These are phyloP conservation scores for Ophiosphaerella herpotricha DNA, from an alignment of 2,329 filamentous ascomycete genomes.

Conservation along the genomic window DNA sequence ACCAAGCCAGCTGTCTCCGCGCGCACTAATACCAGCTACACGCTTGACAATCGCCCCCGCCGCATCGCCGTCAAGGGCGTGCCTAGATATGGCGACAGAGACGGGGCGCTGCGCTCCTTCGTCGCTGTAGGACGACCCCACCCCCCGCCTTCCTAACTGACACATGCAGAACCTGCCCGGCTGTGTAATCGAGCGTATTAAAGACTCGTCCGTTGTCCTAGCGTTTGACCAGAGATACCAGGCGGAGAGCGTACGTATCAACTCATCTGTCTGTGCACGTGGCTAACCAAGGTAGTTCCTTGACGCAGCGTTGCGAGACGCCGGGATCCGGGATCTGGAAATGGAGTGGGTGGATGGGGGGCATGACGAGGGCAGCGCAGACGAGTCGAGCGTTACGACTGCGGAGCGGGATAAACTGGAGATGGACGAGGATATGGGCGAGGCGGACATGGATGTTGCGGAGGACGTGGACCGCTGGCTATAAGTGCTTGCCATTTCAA, in stretches of 20 bases:
- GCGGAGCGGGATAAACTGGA: conserved; percentile 9
- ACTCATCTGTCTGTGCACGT: not conserved
- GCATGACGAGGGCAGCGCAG: conserved; percentile 12
- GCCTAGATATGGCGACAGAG: conserved; percentile 66
- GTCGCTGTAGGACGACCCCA: conserved; percentile 55
- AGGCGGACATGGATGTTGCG: conserved; percentile 39
- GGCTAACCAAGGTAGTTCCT: conserved; percentile 47
- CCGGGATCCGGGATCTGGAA: too few relatives aligned
- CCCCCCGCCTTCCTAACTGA: not conserved
- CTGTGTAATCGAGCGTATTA: too few relatives aligned
- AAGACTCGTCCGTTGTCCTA: conserved; percentile 36
- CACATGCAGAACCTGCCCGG: conserved; percentile 31
- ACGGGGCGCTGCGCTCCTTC: conserved; percentile 73
- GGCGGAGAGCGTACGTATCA: conserved; percentile 61
- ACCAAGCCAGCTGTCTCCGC: too few relatives aligned
- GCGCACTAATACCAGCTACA: conserved; percentile 49
- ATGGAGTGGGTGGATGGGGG: too few relatives aligned
- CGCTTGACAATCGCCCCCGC: conserved; percentile 76
- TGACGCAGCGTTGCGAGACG: conserved; percentile 56
- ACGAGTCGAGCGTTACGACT: conserved; percentile 18
- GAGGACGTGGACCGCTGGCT: conserved; percentile 42
- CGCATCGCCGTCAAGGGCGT: conserved; percentile 59
- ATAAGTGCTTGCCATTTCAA: conserved; percentile 2
- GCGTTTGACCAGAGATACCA: conserved; percentile 57
- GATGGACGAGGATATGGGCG: conserved; percentile 1